Base-by-base conservation (phyloP, 2,329 filamentous ascomycete species). In the Xylariaceae sp. region DNA sequence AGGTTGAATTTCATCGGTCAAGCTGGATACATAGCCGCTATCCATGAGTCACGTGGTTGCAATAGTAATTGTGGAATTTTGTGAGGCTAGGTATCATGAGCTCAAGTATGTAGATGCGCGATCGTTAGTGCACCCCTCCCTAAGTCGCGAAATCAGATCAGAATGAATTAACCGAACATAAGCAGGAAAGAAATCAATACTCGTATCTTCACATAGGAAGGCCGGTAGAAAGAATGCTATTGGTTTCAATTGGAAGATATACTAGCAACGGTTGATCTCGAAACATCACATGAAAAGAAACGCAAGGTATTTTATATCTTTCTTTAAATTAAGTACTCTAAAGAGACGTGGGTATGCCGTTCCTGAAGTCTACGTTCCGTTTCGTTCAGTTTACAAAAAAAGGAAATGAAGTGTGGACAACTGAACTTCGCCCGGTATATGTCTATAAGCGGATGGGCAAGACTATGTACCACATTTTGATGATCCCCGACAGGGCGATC, bases 351-450 rank as follows among this genome's bases (percentile, higher is more conserved):
- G 68, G 66, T 69, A 67, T 69, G 59, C 58, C 50, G 61, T 66
- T 67, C 67, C 67, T 61, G 60, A 60, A 46, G 66, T 67, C 66
- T 64, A 63, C 62, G 63, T 62, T 62, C 63, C 66, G 66, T 63
- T 71, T 69, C 68, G 66, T 67, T 70, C 67, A 69, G 69, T 70
- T 67, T 70, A 70, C 67, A 71, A 66, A 67, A n/a, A 72, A 71
- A 61, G 66, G 63, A 68, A 70, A 67, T 62, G 62, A 63, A 57
- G 54, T 64, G 62, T 65, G 62, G 57, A 65, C 66, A 65, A 66
- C 64, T 60, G 56, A 61, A 49, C 64, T 63, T 52, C 50, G 47
- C 60, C 54, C 61, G 62, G 61, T 50, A 40, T 57, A 50, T 64
- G 58, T 67, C 64, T 67, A 67, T 67, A 66, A 41, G 67, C 66